phyloP scores from a whole-genome alignment of 257 asterid genomes.

The Avicennia marina region DNA sequence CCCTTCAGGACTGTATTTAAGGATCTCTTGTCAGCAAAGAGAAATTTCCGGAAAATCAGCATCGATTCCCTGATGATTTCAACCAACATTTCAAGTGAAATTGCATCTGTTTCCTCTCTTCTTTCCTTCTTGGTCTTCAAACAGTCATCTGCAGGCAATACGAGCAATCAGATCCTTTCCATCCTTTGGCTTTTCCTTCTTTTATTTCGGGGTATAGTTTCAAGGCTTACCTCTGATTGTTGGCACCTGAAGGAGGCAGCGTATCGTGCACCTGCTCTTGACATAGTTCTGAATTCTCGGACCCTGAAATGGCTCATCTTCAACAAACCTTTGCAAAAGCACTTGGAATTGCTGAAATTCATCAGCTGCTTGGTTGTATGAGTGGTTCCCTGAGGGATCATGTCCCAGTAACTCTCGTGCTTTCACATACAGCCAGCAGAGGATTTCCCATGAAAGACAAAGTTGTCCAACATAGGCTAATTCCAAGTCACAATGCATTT shows the following conservation, averaged over 20 bases:
- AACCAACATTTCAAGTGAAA: slow-evolving; percentile 38
- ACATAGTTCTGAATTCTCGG: slow-evolving; percentile 57
- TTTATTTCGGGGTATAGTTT: background rate
- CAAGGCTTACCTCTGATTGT: slow-evolving; percentile 46
- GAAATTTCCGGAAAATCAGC: slow-evolving; percentile 54
- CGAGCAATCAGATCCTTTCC: background rate
- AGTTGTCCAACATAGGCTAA: slow-evolving; percentile 67
- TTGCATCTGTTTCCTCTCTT: slow-evolving; percentile 34
- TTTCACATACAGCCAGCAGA: slow-evolving; percentile 56
- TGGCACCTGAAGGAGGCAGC: slow-evolving; percentile 73
- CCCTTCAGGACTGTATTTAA: slow-evolving; percentile 26
- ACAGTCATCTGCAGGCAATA: slow-evolving; percentile 54
- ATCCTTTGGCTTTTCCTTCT: background rate
- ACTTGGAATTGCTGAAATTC: slow-evolving; percentile 85
- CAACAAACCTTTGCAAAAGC: slow-evolving; percentile 64
- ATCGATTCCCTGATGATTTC: slow-evolving; percentile 53
- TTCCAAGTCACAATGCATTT: slow-evolving; percentile 58
- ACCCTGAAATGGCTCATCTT: slow-evolving; percentile 70
- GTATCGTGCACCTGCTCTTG: slow-evolving; percentile 45
- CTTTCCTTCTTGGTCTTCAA: slow-evolving; percentile 41
- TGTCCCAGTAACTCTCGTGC: slow-evolving; percentile 38
- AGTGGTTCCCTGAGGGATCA: slow-evolving; percentile 31
- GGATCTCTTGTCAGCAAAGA: slow-evolving; percentile 56
- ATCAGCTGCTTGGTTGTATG: slow-evolving; percentile 57
- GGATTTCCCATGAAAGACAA: slow-evolving; percentile 80